Evolutionary conservation across 805 yeast species (phyloP), one percentile per base, ranked within the genome.

Genomic region (Kodamaea neixiangensis): DNA sequence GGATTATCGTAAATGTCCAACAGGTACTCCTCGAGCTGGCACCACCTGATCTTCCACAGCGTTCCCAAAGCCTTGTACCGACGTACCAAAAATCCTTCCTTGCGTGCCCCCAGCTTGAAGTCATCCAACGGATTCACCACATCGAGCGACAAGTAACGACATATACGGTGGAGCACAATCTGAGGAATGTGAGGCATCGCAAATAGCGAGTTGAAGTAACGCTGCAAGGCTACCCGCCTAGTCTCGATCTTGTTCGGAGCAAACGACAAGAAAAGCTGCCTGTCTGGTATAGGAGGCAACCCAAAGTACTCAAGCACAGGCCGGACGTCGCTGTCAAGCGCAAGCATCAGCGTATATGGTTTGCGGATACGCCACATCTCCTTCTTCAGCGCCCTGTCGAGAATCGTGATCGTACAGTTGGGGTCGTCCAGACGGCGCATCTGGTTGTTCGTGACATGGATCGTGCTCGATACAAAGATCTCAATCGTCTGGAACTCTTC

Each of bases 311-410:
- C 78, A 14, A 73, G 67, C 9, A 71, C 64, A 3, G 80, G 80
- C 54, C 90, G 74, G 9, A 89, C 70, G 37, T 77, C 80, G 18
- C 69, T 66, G 65, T 90, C 96, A 54, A 92, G 75, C 7, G 76
- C 73, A 5, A 72, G 54, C n/a, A 93, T 69, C 58, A 85, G 86
- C 1, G 79, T 69, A 52, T 83, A 78, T 1, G 82, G 66, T 60
- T 90, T 90, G 39, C 82, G 73, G 48, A 89, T 82, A 57, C 83
- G 77, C 86, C 96, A 92, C 73, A 88, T 79, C 58, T 85, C 89
- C 53, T 83, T 83, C 37, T 75, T 72, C 1, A 84, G 68, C 19
- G 76, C 82, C 31, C 83, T 77, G 57, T 87, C 93, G 43, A 78
- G 70, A 3, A 87, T 82, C 14, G 86, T 77, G 48, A 92, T 76